A percentile compares a stretch with the other conserved stretches of the same genome.
Evolutionary conservation across 768 basidiomycete genomes (phyloP).

Genomic region (Pleurotus platypus): DNA sequence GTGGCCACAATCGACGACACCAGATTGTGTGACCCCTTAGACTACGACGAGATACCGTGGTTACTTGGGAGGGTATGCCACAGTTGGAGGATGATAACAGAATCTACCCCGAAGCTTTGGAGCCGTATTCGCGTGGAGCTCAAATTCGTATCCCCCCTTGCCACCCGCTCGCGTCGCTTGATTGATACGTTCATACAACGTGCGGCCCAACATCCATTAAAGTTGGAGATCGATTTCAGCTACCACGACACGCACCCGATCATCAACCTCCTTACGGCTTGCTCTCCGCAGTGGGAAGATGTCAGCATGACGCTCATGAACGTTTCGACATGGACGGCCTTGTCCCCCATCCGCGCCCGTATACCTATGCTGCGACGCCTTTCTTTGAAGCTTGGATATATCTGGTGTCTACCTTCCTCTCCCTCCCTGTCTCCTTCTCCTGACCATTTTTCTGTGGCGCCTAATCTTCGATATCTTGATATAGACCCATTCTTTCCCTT

Average conservation of each 20-base stretch:
- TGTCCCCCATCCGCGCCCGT: neutral
- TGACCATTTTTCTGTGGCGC: neutral
- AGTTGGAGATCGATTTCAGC: neutral
- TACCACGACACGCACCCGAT: conserved; percentile 3
- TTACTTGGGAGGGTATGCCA: conserved; percentile 3
- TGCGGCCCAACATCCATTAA: neutral
- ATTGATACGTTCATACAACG: neutral
- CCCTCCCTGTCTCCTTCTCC: neutral
- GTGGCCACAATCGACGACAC: neutral
- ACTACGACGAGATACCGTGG: neutral
- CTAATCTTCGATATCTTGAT: neutral
- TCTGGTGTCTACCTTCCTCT: neutral
- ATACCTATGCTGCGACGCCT: neutral
- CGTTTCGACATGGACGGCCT: neutral
- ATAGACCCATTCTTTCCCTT: neutral
- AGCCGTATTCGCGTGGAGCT: conserved; percentile 2
- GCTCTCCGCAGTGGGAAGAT: conserved; percentile 1
- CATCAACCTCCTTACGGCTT: neutral
- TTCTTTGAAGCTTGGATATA: conserved; percentile 1
- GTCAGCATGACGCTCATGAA: conserved; percentile 7
- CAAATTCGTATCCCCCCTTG: neutral
- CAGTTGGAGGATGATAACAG: neutral
- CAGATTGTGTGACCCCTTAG: neutral
- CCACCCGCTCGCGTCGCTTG: neutral
- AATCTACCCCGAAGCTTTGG: conserved; percentile 1